Evolutionary conservation across 2,329 filamentous ascomycete genomes (phyloP).

Genomic region (Neonectria faginata): DNA sequence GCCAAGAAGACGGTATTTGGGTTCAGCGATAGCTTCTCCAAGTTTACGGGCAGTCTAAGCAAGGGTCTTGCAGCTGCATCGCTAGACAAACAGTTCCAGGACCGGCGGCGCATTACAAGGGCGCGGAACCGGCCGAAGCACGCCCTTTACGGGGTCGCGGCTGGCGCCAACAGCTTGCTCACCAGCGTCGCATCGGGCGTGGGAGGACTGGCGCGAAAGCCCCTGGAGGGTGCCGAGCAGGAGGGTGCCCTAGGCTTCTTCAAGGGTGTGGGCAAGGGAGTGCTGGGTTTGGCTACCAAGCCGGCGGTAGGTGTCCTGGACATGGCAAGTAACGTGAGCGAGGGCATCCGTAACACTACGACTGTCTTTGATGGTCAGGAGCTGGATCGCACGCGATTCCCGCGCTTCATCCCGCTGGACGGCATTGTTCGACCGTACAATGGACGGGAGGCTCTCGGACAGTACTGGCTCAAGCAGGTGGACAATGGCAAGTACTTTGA

Average conservation of each 20-base stretch:
- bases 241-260: slow-evolving; percentile 95
- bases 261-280: slow-evolving; percentile 96
- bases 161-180: slow-evolving; percentile 94
- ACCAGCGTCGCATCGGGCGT: slow-evolving; percentile 94
- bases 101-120: slow-evolving; percentile 91
- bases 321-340: slow-evolving; percentile 94
- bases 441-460: slow-evolving; percentile 92
- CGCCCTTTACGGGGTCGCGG: slow-evolving; percentile 94
- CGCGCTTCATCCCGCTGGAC: slow-evolving; percentile 90
- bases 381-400: slow-evolving; percentile 92
- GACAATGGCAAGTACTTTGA: slow-evolving; percentile 99
- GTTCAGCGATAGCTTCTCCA: slow-evolving; percentile 96
- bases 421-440: slow-evolving; percentile 95
- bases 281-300: slow-evolving; percentile 95
- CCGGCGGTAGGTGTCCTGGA: slow-evolving; percentile 97
- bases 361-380: slow-evolving; percentile 97
- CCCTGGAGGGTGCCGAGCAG: slow-evolving; percentile 93
- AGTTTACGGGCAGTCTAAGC: slow-evolving; percentile 96
- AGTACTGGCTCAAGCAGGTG: slow-evolving; percentile 98
- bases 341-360: slow-evolving; percentile 98
- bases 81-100: slow-evolving; percentile 98
- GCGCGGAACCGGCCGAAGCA: slow-evolving; percentile 96
- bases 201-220: slow-evolving; percentile 91
- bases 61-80: slow-evolving; percentile 96
- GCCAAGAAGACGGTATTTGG: slow-evolving; percentile 99